Evolutionary conservation across 2,329 filamentous ascomycete genomes (phyloP).

Genomic region (Cladorrhinum sp.): DNA sequence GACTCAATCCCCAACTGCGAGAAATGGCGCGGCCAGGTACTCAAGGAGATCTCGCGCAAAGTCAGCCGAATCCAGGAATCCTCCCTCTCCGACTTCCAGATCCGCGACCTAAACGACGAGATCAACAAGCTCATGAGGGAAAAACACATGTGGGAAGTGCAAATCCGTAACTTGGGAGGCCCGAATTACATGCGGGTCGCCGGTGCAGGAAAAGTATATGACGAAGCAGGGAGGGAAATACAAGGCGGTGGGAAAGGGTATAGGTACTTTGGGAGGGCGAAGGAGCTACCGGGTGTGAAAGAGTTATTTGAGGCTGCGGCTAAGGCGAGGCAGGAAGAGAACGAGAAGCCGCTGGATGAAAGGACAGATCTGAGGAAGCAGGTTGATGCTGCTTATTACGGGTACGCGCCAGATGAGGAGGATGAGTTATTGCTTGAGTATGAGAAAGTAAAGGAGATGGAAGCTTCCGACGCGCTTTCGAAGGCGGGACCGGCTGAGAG

Average conservation of each 20-base stretch:
- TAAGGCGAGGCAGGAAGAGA: constrained; percentile 53
- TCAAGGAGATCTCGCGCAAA: constrained; percentile 96
- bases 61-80: constrained; percentile 93
- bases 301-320: constrained; percentile 89
- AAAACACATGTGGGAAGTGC: constrained; percentile 98
- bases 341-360: constrained; percentile 62
- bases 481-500: constrained; percentile 43
- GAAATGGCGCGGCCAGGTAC: constrained; percentile 96
- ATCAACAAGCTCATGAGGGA: constrained; percentile 99
- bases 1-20: constrained; percentile 83
- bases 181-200: constrained; percentile 95
- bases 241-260: constrained; percentile 82
- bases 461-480: constrained; percentile 69
- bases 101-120: constrained; percentile 96
- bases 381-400: constrained; percentile 94
- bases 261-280: constrained; percentile 87
- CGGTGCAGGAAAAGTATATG: constrained; percentile 64
- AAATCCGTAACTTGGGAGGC: constrained; percentile 92
- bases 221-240: constrained; percentile 70
- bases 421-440: constrained; percentile 77
- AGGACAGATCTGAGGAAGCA: constrained; percentile 68
- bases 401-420: constrained; percentile 90
- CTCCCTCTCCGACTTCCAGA: constrained; percentile 91
- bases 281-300: constrained; percentile 89
- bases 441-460: constrained; percentile 78